Percentiles rank a stretch among this genome's conserved stretches.
These are phyloP conservation scores for Blastocystis sp. DNA, from an alignment of 352 stramenopile genomes.

Conservation along the genomic window DNA sequence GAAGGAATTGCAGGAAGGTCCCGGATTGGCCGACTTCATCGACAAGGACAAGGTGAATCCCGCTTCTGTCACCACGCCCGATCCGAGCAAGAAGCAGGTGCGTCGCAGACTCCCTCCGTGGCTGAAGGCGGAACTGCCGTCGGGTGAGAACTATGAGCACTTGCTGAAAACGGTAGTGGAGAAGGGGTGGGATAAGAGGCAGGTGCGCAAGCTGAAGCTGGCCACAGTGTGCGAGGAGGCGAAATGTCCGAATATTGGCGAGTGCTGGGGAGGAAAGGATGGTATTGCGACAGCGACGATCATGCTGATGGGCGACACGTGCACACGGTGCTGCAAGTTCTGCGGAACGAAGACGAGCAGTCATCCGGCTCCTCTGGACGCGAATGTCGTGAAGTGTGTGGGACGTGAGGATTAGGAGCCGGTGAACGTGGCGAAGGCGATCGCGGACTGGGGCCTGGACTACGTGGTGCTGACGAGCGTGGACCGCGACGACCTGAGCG, in stretches of 20 bases:
- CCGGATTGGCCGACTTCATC: constrained; percentile 14
- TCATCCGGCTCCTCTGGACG: constrained; percentile 87
- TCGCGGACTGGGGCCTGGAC: no score
- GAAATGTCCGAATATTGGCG: constrained; percentile 97
- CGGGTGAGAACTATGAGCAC: constrained; percentile 57
- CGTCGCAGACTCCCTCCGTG: constrained; percentile 35
- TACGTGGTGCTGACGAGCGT: no score
- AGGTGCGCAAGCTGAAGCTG: constrained; percentile 75
- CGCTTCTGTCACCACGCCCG: not conserved
- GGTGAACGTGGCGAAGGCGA: no score
- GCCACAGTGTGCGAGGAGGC: constrained; percentile 98
- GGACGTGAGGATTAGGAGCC: constrained; percentile 74
- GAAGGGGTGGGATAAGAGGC: not conserved
- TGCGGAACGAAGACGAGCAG: constrained; percentile 94
- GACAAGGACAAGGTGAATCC: constrained; percentile 44
- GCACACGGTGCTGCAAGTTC: constrained; percentile 96
- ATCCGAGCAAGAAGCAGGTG: constrained; percentile 42
- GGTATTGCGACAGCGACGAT: constrained; percentile 93
- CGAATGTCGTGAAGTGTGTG: constrained; percentile 73
- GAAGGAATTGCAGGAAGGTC: constrained; percentile 6
- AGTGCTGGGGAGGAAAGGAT: constrained; percentile 94
- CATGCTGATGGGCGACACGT: constrained; percentile 99
- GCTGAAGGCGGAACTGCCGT: constrained; percentile 54
- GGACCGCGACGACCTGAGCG: constrained; percentile 72
- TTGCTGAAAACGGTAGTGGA: constrained; percentile 22